phyloP scores from a whole-genome alignment of 805 yeast genomes.

The Jamesozyma jinghongensis region DNA sequence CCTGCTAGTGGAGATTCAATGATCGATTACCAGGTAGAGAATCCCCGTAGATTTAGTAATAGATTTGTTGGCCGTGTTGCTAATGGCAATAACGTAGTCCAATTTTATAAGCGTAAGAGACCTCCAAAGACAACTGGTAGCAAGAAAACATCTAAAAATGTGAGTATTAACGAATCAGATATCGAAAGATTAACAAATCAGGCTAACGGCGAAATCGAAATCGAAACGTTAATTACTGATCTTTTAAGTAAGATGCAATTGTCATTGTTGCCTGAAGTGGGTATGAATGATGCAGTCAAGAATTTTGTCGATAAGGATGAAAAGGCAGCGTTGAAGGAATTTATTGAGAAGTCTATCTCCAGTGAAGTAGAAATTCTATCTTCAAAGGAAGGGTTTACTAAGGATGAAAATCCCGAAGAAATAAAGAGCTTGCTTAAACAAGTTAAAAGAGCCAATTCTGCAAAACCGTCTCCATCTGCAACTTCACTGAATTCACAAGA shows the following conservation, averaged over 20 bases:
- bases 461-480: not conserved
- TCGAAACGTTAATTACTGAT: constrained; percentile 55
- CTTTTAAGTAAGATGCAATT: constrained; percentile 55
- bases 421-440: constrained; percentile 38
- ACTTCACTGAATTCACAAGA: constrained; percentile 1
- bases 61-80: constrained; percentile 87
- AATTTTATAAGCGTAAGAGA: constrained; percentile 47
- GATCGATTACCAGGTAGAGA: constrained; percentile 78
- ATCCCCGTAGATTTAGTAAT: constrained; percentile 80
- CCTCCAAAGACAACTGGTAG: constrained; percentile 8
- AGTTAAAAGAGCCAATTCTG: constrained; percentile 31
- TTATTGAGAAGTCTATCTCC: constrained; percentile 46
- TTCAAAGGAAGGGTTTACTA: constrained; percentile 32
- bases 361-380: constrained; percentile 43
- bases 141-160: constrained; percentile 3
- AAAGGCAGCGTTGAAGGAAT: constrained; percentile 56
- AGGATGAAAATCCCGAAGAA: constrained; percentile 34
- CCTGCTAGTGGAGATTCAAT: constrained; percentile 12
- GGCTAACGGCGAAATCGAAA: constrained; percentile 37
- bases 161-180: constrained; percentile 8
- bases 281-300: constrained; percentile 63
- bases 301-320: constrained; percentile 77
- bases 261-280: constrained; percentile 62
- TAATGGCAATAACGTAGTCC: constrained; percentile 77
- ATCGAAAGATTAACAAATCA: constrained; percentile 9